Conservation (phyloP, 2,329 filamentous ascomycete genomes). For the Cadophora malorum region DNA sequence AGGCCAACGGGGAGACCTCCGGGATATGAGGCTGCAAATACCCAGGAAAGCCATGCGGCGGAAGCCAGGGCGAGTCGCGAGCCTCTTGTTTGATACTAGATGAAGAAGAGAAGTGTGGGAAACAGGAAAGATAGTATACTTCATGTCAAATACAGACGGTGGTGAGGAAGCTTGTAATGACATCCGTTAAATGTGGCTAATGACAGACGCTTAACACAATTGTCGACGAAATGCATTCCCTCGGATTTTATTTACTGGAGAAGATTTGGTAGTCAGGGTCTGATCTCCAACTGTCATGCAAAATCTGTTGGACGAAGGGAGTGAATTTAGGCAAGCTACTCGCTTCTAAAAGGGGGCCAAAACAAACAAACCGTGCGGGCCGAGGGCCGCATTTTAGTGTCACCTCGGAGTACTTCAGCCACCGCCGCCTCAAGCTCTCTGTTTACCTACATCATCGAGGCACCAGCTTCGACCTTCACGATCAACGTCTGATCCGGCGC, state of each 20-base stretch:
- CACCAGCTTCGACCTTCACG: neutral
- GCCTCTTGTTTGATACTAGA: neutral
- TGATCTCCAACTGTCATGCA: neutral
- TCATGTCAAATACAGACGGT: neutral
- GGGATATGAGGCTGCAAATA: neutral
- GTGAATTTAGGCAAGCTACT: neutral
- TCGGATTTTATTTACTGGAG: neutral
- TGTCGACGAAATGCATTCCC: no score
- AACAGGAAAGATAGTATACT: neutral
- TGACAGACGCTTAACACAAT: no score
- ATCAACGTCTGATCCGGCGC: neutral
- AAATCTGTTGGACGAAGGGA: neutral
- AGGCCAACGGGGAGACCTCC: conserved; percentile 8
- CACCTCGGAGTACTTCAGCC: neutral
- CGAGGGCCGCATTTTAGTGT: conserved; percentile 12
- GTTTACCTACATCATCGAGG: conserved; percentile 16
- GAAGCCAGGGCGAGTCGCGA: neutral
- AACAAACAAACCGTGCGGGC: neutral
- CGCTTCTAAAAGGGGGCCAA: neutral
- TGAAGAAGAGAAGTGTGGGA: neutral
- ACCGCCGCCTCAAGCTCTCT: conserved; percentile 17
- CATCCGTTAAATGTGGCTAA: no score
- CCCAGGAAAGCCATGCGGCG: neutral
- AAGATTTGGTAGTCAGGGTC: neutral
- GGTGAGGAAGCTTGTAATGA: neutral